These are phyloP conservation scores for Clitoria ternatea DNA, from an alignment of 306 rosid genomes.

Conservation along the genomic window DNA sequence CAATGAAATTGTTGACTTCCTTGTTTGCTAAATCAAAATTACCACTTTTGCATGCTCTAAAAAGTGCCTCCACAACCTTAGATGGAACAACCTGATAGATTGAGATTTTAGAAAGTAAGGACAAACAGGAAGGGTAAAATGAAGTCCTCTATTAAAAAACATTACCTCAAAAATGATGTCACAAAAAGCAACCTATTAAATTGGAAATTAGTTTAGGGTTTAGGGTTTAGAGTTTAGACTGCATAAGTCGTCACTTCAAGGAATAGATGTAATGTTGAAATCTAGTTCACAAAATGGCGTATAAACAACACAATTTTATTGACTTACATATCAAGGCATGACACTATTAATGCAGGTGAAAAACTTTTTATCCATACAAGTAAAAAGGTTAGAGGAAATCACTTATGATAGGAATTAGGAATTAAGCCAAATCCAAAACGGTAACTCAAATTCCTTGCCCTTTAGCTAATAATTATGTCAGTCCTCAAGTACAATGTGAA, in stretches of 20 bases:
- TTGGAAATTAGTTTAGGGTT: neutral
- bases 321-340: neutral
- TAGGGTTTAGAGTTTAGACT: too few relatives aligned
- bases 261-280: conserved; percentile 1
- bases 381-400: neutral
- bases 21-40: conserved; percentile 88
- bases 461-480: conserved; percentile 8
- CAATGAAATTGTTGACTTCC: conserved; percentile 79
- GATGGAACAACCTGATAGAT: conserved; percentile 59
- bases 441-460: neutral
- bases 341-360: neutral
- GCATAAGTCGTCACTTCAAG: conserved; percentile 9
- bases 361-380: neutral
- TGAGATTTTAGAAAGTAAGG: conserved; percentile 21
- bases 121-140: neutral
- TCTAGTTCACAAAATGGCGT: conserved; percentile 11
- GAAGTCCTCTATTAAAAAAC: neutral
- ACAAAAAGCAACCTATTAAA: neutral
- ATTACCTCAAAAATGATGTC: conserved; percentile 1
- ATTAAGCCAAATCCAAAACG: conserved; percentile 2
- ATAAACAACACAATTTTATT: neutral
- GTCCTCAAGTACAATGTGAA: neutral
- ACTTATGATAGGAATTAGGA: neutral
- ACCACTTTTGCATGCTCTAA: conserved; percentile 71
- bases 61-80: conserved; percentile 51